A percentile compares a stretch with the other conserved stretches of the same genome.
These are phyloP conservation scores for Pyrus pyrifolia DNA, from an alignment of 306 rosid species.

Conservation along the genomic window DNA sequence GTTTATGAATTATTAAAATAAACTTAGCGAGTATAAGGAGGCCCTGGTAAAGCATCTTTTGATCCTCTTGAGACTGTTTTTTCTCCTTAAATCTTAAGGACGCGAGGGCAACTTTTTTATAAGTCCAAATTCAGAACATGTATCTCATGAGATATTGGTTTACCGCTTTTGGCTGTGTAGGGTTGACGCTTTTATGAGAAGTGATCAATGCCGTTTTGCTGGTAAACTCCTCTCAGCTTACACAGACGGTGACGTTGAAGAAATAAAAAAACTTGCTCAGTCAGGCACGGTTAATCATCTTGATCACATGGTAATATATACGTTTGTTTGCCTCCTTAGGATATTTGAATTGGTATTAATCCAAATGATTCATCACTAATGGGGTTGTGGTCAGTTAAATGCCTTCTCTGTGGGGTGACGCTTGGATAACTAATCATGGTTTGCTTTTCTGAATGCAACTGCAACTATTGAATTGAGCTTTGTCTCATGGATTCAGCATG, in stretches of 20 bases:
- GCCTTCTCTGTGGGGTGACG: neutral
- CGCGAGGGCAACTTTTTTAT: neutral
- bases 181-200: constrained; percentile 69
- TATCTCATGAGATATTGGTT: neutral
- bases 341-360: neutral
- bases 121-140: neutral
- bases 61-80: neutral
- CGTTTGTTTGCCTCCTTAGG: neutral
- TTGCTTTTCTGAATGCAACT: neutral
- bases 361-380: neutral
- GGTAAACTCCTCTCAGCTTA: constrained; percentile 77
- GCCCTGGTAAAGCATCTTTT: no score
- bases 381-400: neutral
- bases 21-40: no score
- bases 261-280: constrained; percentile 66
- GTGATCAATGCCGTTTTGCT: constrained; percentile 73
- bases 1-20: no score
- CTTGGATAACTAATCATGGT: neutral
- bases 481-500: neutral
- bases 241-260: constrained; percentile 71
- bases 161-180: constrained; percentile 25
- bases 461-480: neutral
- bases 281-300: constrained; percentile 70
- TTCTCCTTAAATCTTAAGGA: neutral
- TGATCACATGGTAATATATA: constrained; percentile 60